phyloP scores from a whole-genome alignment of 371 early-diverging fungal genomes.

The Dipsacomyces acuminosporus region DNA sequence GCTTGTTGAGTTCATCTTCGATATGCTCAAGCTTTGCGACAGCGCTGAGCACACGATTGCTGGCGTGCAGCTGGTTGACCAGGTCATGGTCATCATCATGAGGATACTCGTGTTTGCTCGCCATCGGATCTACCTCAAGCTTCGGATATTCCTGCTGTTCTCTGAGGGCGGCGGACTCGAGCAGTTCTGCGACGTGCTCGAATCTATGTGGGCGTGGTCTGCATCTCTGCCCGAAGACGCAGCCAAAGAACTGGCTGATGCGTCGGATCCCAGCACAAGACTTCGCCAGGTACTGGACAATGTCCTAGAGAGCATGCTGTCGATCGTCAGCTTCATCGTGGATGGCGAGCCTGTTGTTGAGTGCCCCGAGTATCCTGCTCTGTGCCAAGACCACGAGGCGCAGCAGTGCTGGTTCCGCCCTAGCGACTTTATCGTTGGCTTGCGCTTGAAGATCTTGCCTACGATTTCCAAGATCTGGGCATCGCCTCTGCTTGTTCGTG shows the following conservation, averaged over 20 bases:
- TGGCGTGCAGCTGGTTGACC: conserved; percentile 36
- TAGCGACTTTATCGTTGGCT: conserved; percentile 11
- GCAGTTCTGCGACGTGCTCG: conserved; percentile 53
- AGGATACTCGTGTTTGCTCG: conserved; percentile 52
- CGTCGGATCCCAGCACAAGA: conserved; percentile 6
- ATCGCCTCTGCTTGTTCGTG: conserved; percentile 30
- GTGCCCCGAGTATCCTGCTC: conserved; percentile 25
- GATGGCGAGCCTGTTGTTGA: conserved; percentile 41
- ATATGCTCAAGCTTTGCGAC: conserved; percentile 27
- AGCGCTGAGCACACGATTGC: conserved; percentile 15
- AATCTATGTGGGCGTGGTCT: conserved; percentile 56
- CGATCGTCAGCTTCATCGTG: conserved; percentile 39
- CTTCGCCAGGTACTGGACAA: conserved; percentile 26
- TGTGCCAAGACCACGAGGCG: conserved; percentile 30
- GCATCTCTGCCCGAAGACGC: conserved; percentile 19
- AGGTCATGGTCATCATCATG: conserved; percentile 35
- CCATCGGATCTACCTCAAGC: conserved; percentile 61
- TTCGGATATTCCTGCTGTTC: conserved; percentile 64
- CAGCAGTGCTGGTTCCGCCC: conserved; percentile 31
- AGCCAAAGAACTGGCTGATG: conserved; percentile 4
- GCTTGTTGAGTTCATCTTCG: conserved; percentile 35
- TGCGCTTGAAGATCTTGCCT: conserved; percentile 26
- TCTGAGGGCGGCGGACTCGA: conserved; percentile 60
- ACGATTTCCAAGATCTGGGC: conserved; percentile 29
- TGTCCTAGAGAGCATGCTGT: conserved; percentile 36